Conservation (phyloP, 176 grass and related monocot species). For the Tuctoria greenei region DNA sequence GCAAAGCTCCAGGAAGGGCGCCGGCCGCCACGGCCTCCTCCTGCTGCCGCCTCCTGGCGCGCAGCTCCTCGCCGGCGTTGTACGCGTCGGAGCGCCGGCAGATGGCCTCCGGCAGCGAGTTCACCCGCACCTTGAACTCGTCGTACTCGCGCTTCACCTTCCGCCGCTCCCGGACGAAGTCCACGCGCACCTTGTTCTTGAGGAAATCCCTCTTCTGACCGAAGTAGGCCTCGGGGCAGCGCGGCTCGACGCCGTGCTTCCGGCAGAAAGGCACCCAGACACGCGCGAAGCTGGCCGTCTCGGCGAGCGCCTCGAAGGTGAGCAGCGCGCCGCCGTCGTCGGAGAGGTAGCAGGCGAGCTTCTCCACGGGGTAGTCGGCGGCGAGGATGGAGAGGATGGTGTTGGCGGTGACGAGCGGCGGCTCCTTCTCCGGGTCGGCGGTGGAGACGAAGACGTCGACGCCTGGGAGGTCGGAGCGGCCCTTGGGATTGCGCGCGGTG, state of each 20-base stretch:
- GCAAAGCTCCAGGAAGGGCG: not conserved
- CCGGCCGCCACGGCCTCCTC: conserved; percentile 48
- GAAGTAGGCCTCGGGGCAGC: conserved; percentile 80
- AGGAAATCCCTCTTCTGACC: conserved; percentile 67
- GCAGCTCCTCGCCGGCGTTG: conserved; percentile 85
- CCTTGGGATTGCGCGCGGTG: conserved; percentile 74
- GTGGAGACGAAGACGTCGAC: conserved; percentile 89
- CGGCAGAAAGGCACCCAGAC: conserved; percentile 87
- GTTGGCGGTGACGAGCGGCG: conserved; percentile 86
- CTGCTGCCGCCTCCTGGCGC: conserved; percentile 41
- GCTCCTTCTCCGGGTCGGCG: conserved; percentile 91
- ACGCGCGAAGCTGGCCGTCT: conserved; percentile 78
- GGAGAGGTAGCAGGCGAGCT: conserved; percentile 90
- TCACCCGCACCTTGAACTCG: conserved; percentile 79
- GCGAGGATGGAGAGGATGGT: conserved; percentile 94
- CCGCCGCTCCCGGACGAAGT: conserved; percentile 77
- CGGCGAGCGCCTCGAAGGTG: conserved; percentile 85
- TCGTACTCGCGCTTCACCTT: conserved; percentile 97
- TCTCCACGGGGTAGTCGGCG: conserved; percentile 86
- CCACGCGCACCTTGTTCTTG: conserved; percentile 75
- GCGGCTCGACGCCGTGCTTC: conserved; percentile 83
- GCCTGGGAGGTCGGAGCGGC: conserved; percentile 80
- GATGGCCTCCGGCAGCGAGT: conserved; percentile 72
- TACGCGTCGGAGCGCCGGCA: conserved; percentile 83
- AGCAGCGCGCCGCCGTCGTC: conserved; percentile 86